A percentile compares a stretch with the other conserved stretches of the same genome.
phyloP scores from a whole-genome alignment of 1,284 basidiomycete species.

The Sutorius eximius region DNA sequence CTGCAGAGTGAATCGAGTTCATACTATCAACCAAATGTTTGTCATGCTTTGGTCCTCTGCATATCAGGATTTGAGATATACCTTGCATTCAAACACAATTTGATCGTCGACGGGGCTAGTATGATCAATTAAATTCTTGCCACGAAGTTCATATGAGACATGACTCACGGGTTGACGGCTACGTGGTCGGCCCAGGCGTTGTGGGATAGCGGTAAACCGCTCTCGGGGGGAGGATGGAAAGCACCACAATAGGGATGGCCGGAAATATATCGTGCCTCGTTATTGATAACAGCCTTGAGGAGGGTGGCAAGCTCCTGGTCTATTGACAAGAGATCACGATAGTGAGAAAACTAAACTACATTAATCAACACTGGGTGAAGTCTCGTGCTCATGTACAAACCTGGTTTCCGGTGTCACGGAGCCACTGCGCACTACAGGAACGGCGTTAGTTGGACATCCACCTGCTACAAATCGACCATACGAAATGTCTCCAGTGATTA shows the following conservation, averaged over 20 bases:
- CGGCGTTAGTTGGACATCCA: constrained; percentile 4
- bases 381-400: constrained; percentile 33
- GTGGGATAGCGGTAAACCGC: constrained; percentile 57
- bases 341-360: constrained; percentile 59
- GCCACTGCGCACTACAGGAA: constrained; percentile 58
- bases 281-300: constrained; percentile 75
- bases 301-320: constrained; percentile 61
- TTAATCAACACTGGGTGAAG: constrained; percentile 4
- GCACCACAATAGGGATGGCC: constrained; percentile 74
- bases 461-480: constrained; percentile 41
- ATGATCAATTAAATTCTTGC: neutral
- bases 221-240: constrained; percentile 76
- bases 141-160: neutral
- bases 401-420: constrained; percentile 77
- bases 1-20: constrained; percentile 75
- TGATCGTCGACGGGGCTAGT: constrained; percentile 62
- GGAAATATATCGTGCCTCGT: constrained; percentile 71
- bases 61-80: constrained; percentile 21
- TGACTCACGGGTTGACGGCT: constrained; percentile 64
- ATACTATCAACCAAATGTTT: constrained; percentile 45
- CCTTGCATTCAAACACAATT: constrained; percentile 79
- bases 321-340: constrained; percentile 53
- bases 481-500: constrained; percentile 78
- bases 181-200: constrained; percentile 69
- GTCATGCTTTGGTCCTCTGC: neutral